Evolutionary conservation across 139 green algal species (phyloP).

Genomic region (Dunaliella primolecta): DNA sequence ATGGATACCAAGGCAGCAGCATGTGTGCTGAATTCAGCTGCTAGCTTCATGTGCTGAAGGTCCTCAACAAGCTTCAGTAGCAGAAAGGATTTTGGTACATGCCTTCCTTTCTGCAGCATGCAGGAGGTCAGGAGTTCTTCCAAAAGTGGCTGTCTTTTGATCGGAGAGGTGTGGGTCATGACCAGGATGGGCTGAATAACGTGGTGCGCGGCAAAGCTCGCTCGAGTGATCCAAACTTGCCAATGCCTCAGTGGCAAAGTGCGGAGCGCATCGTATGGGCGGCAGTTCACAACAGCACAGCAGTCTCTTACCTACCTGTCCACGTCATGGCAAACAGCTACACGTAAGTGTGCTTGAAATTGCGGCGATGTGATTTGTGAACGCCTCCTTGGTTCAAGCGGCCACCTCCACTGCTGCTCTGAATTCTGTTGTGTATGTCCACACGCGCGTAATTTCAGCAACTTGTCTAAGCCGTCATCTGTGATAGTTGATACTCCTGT

Average conservation of each 20-base stretch:
- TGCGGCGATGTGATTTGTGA: not conserved
- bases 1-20: no score
- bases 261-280: constrained; percentile 12
- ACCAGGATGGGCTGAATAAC: constrained; percentile 45
- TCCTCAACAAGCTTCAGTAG: no score
- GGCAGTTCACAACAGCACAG: constrained; percentile 21
- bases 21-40: no score
- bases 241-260: not conserved
- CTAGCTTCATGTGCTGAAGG: no score
- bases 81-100: no score
- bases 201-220: constrained; percentile 14
- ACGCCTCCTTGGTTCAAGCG: no score
- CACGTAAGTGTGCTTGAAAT: constrained; percentile 25
- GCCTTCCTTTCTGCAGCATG: constrained; percentile 10
- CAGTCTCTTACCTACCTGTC: constrained; percentile 23
- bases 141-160: constrained; percentile 25
- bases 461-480: no score
- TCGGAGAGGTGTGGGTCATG: constrained; percentile 28
- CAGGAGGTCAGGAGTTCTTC: constrained; percentile 29
- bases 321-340: constrained; percentile 38
- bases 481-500: no score
- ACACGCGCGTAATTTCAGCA: no score
- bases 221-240: not conserved
- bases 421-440: no score
- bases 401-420: no score